These are phyloP conservation scores for Penicillium daleae DNA, from an alignment of 495 filamentous ascomycete genomes.

Conservation along the genomic window DNA sequence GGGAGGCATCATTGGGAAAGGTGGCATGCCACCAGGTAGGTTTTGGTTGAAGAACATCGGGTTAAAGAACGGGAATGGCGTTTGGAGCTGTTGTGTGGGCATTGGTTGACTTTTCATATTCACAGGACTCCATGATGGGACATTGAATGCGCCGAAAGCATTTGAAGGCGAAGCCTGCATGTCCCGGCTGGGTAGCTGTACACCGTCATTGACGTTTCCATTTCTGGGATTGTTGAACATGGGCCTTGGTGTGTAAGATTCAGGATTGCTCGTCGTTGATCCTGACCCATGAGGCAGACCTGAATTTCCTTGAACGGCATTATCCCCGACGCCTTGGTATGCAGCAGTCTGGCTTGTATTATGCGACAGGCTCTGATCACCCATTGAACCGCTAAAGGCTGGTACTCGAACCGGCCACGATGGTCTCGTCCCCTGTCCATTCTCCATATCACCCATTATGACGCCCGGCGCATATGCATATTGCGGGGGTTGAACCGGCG, in stretches of 20 bases:
- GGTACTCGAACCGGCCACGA: not conserved
- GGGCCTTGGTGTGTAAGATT: not conserved
- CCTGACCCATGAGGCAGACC: not conserved
- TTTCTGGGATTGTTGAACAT: not conserved
- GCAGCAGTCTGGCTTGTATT: not conserved
- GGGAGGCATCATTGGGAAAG: slow-evolving; percentile 19
- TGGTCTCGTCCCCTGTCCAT: not conserved
- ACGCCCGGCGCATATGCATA: not conserved
- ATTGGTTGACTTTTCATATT: slow-evolving; percentile 4
- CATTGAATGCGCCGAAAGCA: slow-evolving; percentile 22
- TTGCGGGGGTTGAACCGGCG: not conserved
- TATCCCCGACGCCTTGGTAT: not conserved
- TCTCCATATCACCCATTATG: not conserved
- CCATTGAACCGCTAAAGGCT: not conserved
- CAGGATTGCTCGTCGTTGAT: not conserved
- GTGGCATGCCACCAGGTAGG: slow-evolving; percentile 1
- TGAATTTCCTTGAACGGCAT: not conserved
- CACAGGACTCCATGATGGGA: slow-evolving; percentile 21
- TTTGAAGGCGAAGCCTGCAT: slow-evolving; percentile 5
- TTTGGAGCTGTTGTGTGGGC: not conserved
- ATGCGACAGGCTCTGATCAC: not conserved
- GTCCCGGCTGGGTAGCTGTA: not conserved
- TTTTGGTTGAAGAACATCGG: slow-evolving; percentile 10
- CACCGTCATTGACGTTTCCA: not conserved
- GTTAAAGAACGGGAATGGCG: slow-evolving; percentile 16